phyloP scores from a whole-genome alignment of 768 basidiomycete genomes.

The Cubamyces sp. region DNA sequence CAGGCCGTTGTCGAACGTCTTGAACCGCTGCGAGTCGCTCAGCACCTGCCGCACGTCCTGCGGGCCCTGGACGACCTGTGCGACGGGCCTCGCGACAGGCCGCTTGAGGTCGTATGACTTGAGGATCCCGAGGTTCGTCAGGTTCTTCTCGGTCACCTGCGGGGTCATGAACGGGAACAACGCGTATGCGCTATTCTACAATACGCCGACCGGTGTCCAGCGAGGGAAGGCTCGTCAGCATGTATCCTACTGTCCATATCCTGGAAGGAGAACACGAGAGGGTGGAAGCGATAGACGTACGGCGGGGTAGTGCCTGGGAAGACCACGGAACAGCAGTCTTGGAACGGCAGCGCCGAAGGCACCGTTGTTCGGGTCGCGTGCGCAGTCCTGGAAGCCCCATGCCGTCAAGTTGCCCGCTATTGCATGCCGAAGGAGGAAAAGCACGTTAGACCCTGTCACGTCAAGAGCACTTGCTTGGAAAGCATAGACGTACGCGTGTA shows the following conservation, averaged over 20 bases:
- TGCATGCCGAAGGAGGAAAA: background rate
- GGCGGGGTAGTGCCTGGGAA: constrained; percentile 70
- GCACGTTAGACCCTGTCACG: background rate
- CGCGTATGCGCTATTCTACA: constrained; percentile 58
- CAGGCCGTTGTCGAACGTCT: constrained; percentile 12
- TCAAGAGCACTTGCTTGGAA: background rate
- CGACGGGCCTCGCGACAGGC: constrained; percentile 37
- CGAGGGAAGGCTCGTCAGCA: background rate
- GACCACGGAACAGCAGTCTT: constrained; percentile 69
- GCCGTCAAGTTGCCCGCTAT: constrained; percentile 73
- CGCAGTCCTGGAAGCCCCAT: constrained; percentile 80
- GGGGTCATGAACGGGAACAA: constrained; percentile 85
- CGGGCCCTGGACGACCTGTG: constrained; percentile 9
- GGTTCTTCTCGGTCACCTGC: constrained; percentile 44
- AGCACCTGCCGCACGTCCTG: constrained; percentile 12
- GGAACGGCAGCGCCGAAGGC: constrained; percentile 78
- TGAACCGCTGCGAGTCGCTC: constrained; percentile 5
- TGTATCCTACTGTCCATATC: too few relatives aligned
- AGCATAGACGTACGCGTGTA: constrained; percentile 62
- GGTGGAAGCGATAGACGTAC: constrained; percentile 23
- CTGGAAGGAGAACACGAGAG: background rate
- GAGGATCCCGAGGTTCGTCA: constrained; percentile 41
- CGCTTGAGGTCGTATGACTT: constrained; percentile 63
- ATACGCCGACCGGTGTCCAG: background rate
- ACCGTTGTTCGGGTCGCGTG: constrained; percentile 64